Conservation (phyloP, 331 rosid genomes). For the Malus hybrid region DNA sequence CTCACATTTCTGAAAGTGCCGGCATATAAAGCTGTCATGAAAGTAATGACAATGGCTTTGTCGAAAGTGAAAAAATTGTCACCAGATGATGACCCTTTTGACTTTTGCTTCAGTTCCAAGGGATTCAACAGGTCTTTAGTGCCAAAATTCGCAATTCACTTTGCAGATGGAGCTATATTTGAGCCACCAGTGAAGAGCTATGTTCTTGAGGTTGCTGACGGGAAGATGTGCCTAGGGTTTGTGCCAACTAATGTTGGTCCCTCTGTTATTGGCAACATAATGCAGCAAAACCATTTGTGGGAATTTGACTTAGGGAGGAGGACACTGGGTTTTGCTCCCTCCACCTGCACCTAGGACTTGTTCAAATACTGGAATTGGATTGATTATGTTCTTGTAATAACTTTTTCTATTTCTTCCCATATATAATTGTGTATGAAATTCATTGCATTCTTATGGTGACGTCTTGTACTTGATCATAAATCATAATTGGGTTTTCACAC, state of each 20-base stretch:
- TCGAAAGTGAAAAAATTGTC: not conserved
- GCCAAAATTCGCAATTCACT: constrained; percentile 59
- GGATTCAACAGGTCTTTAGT: constrained; percentile 18
- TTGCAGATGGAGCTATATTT: constrained; percentile 44
- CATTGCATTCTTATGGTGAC: not conserved
- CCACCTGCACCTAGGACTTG: constrained; percentile 40
- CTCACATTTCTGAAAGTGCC: constrained; percentile 28
- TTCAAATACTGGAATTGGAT: not conserved
- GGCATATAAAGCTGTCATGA: constrained; percentile 34
- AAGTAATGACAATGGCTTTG: constrained; percentile 17
- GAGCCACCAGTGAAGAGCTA: constrained; percentile 70
- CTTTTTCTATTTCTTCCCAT: not conserved
- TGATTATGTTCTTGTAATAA: not conserved
- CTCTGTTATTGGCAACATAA: constrained; percentile 57
- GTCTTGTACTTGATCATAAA: not conserved
- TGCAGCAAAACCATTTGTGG: constrained; percentile 79
- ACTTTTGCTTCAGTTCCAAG: constrained; percentile 39
- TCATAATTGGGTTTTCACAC: not conserved
- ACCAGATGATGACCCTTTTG: constrained; percentile 7
- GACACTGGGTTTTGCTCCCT: constrained; percentile 47
- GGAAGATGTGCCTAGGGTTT: constrained; percentile 52
- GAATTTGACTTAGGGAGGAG: constrained; percentile 47
- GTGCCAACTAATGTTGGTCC: constrained; percentile 1
- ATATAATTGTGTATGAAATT: not conserved
- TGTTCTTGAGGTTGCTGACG: constrained; percentile 24